Base-by-base conservation (phyloP, 768 basidiomycete species). In the Lentinula sp. region DNA sequence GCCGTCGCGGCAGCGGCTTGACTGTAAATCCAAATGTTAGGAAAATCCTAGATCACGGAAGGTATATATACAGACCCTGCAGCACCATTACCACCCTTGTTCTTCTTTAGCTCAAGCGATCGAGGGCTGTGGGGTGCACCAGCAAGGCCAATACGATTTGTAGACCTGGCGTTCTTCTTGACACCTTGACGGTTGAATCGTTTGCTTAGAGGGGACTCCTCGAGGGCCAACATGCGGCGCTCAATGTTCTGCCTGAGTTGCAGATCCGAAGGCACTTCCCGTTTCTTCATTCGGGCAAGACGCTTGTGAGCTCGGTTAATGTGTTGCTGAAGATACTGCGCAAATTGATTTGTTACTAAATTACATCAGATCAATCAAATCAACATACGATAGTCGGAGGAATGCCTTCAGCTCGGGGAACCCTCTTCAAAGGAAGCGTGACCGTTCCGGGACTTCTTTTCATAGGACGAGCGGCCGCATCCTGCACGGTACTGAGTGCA, bases 211-310 rank as follows among this genome's bases (percentile, higher is more conserved):
- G 67, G 63, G 23, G 65, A 76, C 5, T 67, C 65, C 39, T 76
- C 76, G 5, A 78, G 62, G 16, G 78, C 61, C 59, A 76, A 72
- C 61, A 84, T 63, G 48, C 84, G 82, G 68, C 80, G 83, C 60
- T 75, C 70, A 57, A 86, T 68, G 61, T 75, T 78, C 21, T 71
- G 73, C 42, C 74, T 71, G 56, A 89, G 78, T 15, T 78, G 75
- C 28, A 75, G 74, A 13, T 74, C 74, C 21, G 81, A 75, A 5
- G 86, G 86, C 7, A 68, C 78, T 21, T 73, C 73, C 42, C 80
- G 82, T 13, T 87, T 84, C 4, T 82, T 83, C 84, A 91, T 88
- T 53, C 80, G 84, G 7, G 89, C 87, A 55, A 85, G 78, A 57
- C 89, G 87, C 60, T 77, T 79, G 58, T 82, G 73, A 57, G 80